These are phyloP conservation scores for Pythium guiyangense DNA, from an alignment of 352 stramenopile species.

Conservation along the genomic window DNA sequence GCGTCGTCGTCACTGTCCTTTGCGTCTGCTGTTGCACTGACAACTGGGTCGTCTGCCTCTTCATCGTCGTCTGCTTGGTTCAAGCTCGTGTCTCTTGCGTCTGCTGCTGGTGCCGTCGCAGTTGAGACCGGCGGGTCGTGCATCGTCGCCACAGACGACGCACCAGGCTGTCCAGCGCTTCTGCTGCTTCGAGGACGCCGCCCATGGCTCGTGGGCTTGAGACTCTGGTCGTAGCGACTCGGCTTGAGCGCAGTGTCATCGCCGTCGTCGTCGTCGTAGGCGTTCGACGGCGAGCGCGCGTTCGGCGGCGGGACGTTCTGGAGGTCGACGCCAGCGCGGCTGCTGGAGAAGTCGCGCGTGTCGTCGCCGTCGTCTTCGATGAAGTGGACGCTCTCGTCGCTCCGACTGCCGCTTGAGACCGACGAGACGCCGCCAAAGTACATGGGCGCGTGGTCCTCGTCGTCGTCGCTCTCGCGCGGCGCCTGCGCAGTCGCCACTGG, in stretches of 20 bases:
- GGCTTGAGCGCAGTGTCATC: background rate
- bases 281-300: conserved; percentile 1
- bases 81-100: conserved; percentile 6
- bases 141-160: background rate
- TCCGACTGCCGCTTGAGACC: conserved; percentile 52
- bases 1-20: too few relatives aligned
- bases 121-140: background rate
- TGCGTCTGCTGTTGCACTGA: too few relatives aligned
- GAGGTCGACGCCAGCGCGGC: conserved; percentile 21
- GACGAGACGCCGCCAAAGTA: conserved; percentile 75
- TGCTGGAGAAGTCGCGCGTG: conserved; percentile 42
- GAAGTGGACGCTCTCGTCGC: conserved; percentile 53
- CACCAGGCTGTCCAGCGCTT: background rate
- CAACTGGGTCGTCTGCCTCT: background rate
- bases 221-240: too few relatives aligned
- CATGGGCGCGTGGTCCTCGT: conserved; percentile 1
- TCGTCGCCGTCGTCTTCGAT: conserved; percentile 48
- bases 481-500: conserved; percentile 1
- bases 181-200: background rate
- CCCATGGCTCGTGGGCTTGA: too few relatives aligned
- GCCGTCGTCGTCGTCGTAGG: conserved; percentile 8
- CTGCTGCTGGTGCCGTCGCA: background rate
- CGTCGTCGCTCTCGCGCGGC: background rate
- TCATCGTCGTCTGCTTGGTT: conserved; percentile 20
- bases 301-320: conserved; percentile 6